A percentile compares a stretch with the other conserved stretches of the same genome.
These are phyloP conservation scores for Nidula microcarpa DNA, from an alignment of 768 basidiomycete genomes.

Conservation along the genomic window DNA sequence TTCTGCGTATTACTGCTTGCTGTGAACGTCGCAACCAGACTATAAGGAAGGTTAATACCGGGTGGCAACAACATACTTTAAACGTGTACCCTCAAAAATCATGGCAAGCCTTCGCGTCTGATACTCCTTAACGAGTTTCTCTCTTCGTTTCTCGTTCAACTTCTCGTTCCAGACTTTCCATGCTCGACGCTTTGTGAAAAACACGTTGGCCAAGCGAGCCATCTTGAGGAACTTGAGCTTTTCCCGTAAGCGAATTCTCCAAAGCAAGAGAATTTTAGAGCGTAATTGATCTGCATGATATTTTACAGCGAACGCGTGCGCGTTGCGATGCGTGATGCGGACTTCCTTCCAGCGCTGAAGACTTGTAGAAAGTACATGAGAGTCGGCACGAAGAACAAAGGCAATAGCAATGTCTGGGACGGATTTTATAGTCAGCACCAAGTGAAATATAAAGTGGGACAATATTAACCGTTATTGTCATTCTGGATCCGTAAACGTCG, in stretches of 20 bases:
- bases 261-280: slow-evolving; percentile 40
- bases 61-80: neutral
- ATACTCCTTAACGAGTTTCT: slow-evolving; percentile 40
- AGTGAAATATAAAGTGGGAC: neutral
- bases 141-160: slow-evolving; percentile 38
- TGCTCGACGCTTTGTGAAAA: slow-evolving; percentile 42
- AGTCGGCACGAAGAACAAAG: slow-evolving; percentile 43
- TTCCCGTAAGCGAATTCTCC: slow-evolving; percentile 53
- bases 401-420: slow-evolving; percentile 44
- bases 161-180: slow-evolving; percentile 48
- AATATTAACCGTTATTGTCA: slow-evolving; percentile 40
- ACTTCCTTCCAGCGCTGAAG: slow-evolving; percentile 45
- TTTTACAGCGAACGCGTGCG: slow-evolving; percentile 42
- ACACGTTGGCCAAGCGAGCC: slow-evolving; percentile 51
- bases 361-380: slow-evolving; percentile 27
- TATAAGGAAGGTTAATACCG: neutral
- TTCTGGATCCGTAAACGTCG: slow-evolving; percentile 33
- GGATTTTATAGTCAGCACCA: slow-evolving; percentile 5
- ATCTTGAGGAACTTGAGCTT: slow-evolving; percentile 48
- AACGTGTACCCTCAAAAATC: neutral
- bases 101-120: slow-evolving; percentile 28
- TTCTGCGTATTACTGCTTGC: neutral
- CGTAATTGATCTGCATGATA: slow-evolving; percentile 40
- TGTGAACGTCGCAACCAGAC: slow-evolving; percentile 3
- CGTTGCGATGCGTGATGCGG: slow-evolving; percentile 41